These are phyloP conservation scores for Trichoderma lentiforme DNA, from an alignment of 2,329 filamentous ascomycete genomes.

Conservation along the genomic window DNA sequence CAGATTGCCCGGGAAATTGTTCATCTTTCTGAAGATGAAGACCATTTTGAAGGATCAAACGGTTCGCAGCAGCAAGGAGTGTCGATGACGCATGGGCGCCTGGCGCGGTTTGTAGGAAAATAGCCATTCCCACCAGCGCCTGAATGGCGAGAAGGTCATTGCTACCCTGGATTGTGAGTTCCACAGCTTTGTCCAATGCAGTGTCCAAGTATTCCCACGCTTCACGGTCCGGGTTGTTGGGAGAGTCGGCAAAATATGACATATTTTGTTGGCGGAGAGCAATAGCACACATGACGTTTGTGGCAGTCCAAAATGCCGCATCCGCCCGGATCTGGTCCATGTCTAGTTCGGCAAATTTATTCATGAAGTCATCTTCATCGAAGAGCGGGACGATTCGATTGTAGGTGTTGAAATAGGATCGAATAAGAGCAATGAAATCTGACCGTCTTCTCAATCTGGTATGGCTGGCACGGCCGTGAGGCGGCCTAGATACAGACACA, in stretches of 20 bases:
- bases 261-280: background rate
- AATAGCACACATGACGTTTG: constrained; percentile 6
- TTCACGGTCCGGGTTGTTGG: background rate
- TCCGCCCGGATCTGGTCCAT: background rate
- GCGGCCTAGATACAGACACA: background rate
- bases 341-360: background rate
- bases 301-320: background rate
- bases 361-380: background rate
- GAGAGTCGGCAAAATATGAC: background rate
- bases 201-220: background rate
- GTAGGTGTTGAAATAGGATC: background rate
- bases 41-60: background rate
- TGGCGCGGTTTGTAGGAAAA: constrained; percentile 1
- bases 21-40: background rate
- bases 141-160: background rate
- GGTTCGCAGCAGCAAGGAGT: background rate
- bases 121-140: constrained; percentile 3
- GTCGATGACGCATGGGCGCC: background rate
- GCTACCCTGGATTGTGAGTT: background rate
- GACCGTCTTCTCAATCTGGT: background rate
- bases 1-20: background rate
- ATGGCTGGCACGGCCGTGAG: background rate
- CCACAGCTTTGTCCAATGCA: background rate
- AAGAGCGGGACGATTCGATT: background rate
- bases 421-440: background rate